Evolutionary conservation across 192 early-diverging fungal species (phyloP), one percentile per base, ranked within the genome.

Genomic region (Diversispora epigaea): DNA sequence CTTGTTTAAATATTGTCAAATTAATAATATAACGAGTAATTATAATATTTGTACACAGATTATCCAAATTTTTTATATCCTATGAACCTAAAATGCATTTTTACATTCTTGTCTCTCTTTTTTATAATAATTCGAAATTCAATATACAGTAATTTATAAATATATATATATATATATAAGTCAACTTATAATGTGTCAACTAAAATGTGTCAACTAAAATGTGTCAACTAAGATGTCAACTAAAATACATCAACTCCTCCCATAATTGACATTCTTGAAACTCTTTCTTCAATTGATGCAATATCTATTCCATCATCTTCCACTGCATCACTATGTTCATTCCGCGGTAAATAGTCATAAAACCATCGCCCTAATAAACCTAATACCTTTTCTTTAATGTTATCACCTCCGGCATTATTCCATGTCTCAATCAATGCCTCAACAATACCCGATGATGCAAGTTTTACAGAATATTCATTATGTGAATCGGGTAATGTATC

Each of bases 291-390:
- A 12, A 67, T 67, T 17, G 65, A 67, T 14, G 65, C 45, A 21
- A 67, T 67, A 32, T 67, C 65, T 46, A 47, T 22, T 67, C 19
- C 45, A 47, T 47, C 44, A 47, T 67, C 65, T 0, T 46, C 65
- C 2, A 32, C 25, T 2, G 25, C 25, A 49, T 12, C 65, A 47
- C 47, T 67, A 9, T 49, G 43, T 12, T 67, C 65, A 47, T 45
- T 65, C 7, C 65, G 14, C 5, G 11, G 43, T 15, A 67, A 67
- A 49, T 67, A 67, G 19, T 22, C 45, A 67, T 47, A 67, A n/a
- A 67, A 67, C 65, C 65, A 67, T 46, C 65, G 32, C 21, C 47
- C 65, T 17, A 67, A 67, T 49, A 67, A 67, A 9, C 65, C 41
- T 25, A 43, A n/a, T 12, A 67, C 45, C 47, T 67, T 67, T 7